Conservation (phyloP, 179 eudicot genomes). For the Vitellaria paradoxa region DNA sequence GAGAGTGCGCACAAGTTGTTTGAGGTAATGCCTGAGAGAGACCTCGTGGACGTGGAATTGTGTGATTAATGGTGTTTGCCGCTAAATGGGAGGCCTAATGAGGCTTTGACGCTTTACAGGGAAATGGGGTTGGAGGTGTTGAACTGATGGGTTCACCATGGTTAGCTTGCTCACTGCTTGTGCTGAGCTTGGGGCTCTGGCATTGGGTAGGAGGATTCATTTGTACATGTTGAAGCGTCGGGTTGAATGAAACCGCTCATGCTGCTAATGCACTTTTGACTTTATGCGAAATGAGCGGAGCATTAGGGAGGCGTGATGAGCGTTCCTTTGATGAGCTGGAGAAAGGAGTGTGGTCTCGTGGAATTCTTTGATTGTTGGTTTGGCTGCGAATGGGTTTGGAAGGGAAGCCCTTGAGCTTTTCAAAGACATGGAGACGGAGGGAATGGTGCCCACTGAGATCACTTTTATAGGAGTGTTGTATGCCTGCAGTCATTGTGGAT, state of each 20-base stretch:
- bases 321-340: slow-evolving; percentile 53
- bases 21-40: slow-evolving; percentile 58
- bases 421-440: slow-evolving; percentile 46
- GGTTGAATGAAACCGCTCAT: slow-evolving; percentile 55
- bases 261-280: slow-evolving; percentile 64
- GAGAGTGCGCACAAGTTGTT: slow-evolving; percentile 73
- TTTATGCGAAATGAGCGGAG: slow-evolving; percentile 84
- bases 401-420: slow-evolving; percentile 59
- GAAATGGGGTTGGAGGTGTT: slow-evolving; percentile 52
- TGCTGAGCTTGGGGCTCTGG: slow-evolving; percentile 83
- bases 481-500: slow-evolving; percentile 87
- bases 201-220: slow-evolving; percentile 73
- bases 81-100: slow-evolving; percentile 60
- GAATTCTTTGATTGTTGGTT: slow-evolving; percentile 78
- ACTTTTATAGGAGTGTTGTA: slow-evolving; percentile 77
- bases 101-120: slow-evolving; percentile 50
- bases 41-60: slow-evolving; percentile 83
- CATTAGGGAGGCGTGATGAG: slow-evolving; percentile 51
- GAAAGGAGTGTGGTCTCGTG: slow-evolving; percentile 69
- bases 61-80: slow-evolving; percentile 70
- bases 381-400: slow-evolving; percentile 72
- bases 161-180: slow-evolving; percentile 79
- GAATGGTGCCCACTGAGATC: slow-evolving; percentile 57
- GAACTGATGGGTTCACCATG: slow-evolving; percentile 76
- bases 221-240: slow-evolving; percentile 67